These are phyloP conservation scores for Kalanchoe fedtschenkoi DNA, from an alignment of 164 flowering plant species.

Conservation along the genomic window DNA sequence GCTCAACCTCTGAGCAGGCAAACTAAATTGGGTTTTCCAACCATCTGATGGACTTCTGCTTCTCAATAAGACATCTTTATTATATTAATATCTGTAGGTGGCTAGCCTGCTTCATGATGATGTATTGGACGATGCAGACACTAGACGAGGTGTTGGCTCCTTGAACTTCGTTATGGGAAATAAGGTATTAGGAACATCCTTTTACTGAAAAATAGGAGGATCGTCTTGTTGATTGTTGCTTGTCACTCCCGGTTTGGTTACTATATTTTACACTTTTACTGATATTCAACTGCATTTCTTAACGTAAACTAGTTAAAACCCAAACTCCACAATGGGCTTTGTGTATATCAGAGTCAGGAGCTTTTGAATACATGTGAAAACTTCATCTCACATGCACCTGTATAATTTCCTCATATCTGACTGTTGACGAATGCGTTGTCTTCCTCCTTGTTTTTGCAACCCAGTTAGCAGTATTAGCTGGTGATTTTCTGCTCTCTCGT, in stretches of 20 bases:
- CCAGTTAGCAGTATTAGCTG: conserved; percentile 87
- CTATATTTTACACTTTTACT: too few species aligned
- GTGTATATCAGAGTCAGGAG: neutral
- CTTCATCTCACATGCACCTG: neutral
- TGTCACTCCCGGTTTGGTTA: neutral
- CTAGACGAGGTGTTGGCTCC: conserved; percentile 90
- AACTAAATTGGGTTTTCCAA: neutral
- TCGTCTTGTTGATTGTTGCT: neutral
- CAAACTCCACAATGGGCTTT: neutral
- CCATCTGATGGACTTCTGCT: neutral
- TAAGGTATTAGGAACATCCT: conserved; percentile 41
- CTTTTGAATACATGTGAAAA: neutral
- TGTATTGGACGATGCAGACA: conserved; percentile 95
- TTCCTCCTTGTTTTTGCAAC: neutral
- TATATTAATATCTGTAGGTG: conserved; percentile 37
- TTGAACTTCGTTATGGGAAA: conserved; percentile 87
- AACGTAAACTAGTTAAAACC: neutral
- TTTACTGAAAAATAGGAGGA: neutral
- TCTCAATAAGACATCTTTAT: neutral
- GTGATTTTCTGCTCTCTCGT: conserved; percentile 77
- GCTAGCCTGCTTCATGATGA: conserved; percentile 99
- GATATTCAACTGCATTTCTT: neutral
- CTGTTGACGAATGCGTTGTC: neutral
- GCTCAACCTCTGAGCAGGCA: neutral
- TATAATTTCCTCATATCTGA: neutral